Conservation (phyloP, 2,329 filamentous ascomycete genomes). For the Phaeophleospora eucalypticola region DNA sequence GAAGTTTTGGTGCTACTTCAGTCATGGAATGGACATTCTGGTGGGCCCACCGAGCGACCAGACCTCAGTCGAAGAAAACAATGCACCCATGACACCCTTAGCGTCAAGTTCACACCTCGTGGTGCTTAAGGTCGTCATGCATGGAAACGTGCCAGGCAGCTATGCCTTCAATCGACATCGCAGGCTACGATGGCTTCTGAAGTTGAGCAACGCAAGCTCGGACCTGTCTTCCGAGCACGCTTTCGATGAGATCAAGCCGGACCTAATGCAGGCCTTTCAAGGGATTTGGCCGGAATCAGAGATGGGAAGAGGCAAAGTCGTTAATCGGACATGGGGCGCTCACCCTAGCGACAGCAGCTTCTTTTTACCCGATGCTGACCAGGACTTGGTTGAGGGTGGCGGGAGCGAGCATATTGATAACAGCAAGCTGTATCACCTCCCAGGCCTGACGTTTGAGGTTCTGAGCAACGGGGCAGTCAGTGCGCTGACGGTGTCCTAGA, state of each 20-base stretch:
- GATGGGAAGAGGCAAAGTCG: conserved; percentile 37
- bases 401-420: conserved; percentile 56
- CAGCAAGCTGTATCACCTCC: conserved; percentile 89
- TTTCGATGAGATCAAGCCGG: conserved; percentile 63
- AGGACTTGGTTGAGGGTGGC: conserved; percentile 41
- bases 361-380: conserved; percentile 32
- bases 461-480: conserved; percentile 88
- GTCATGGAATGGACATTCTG: conserved; percentile 88
- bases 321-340: conserved; percentile 35
- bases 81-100: conserved; percentile 15
- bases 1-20: conserved; percentile 96
- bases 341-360: conserved; percentile 31
- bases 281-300: conserved; percentile 57
- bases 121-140: conserved; percentile 86
- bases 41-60: conserved; percentile 67
- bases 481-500: conserved; percentile 61
- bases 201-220: conserved; percentile 39
- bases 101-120: conserved; percentile 56
- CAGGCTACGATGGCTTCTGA: conserved; percentile 74
- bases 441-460: conserved; percentile 91
- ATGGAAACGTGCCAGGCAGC: conserved; percentile 90
- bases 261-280: conserved; percentile 31
- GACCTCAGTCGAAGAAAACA: conserved; percentile 7
- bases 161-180: conserved; percentile 96
- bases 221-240: conserved; percentile 69